Base-by-base conservation (phyloP, 441 rosid genomes). In the Biscutella laevigata region DNA sequence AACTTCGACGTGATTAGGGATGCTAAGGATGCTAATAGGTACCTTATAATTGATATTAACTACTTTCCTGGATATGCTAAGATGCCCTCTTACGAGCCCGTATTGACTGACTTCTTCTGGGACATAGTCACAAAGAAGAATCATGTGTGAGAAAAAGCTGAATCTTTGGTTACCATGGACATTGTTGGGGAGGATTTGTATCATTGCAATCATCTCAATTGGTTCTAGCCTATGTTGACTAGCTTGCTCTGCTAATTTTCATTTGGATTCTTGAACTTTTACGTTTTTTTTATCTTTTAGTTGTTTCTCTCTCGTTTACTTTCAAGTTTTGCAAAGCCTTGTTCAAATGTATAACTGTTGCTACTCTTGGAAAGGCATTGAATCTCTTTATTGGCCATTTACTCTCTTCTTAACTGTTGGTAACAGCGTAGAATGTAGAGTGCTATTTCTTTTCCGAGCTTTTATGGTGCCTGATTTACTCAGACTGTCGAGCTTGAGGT, bases 51-150 rank as follows among this genome's bases (percentile, higher is more conserved):
- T 35, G 96, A 84, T 66, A 73, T 87, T 42, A 88, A 88, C 67
- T 88, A 88, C 76, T 84, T 88, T 64, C 91, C 91, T 9, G 91
- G 91, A 26, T 84, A 77, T 34, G 88, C 82, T 0, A 87, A 84
- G 74, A 74, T 82, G 83, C 94, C 94, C 0, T 63, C 54, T 63
- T 84, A 72, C 43, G 91, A 82, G 80, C 55, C 77, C 15, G 55
- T 84, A 4, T 69, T 87, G 74, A 84, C 90, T 0, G 62, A 76
- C 27, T 88, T 88, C 68, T 74, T 82, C 55, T 64, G 67, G 61
- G 74, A 75, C 45, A 44, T 81, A 33, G 65, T 74, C 33, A 47
- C 51, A 9, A 68, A 66, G 43, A 68, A 59, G 59, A 47, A 42
- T 24, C 44, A 56, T 62, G 68, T 57, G 55, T 61, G 50, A 68